These are phyloP conservation scores for Pleurotus tuoliensis DNA, from an alignment of 768 basidiomycete species.

Conservation along the genomic window DNA sequence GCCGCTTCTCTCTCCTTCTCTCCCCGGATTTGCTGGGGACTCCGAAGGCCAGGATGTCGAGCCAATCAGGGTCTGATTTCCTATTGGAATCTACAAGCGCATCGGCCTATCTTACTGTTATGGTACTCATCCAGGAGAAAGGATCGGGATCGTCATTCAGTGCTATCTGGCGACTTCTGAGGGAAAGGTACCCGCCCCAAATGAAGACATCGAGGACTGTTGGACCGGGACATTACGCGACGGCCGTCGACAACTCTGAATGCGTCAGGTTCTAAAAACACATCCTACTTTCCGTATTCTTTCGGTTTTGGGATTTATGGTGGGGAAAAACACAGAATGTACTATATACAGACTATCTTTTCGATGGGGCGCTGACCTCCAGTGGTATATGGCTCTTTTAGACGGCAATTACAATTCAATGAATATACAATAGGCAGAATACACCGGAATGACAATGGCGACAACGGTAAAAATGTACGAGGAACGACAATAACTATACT, in stretches of 20 bases:
- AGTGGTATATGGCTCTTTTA: too few species aligned
- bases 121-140: conserved; percentile 85
- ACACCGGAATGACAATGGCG: too few species aligned
- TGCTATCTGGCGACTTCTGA: conserved; percentile 65
- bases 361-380: too few species aligned
- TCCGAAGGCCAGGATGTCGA: conserved; percentile 1
- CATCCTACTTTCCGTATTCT: neutral
- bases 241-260: too few species aligned
- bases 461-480: too few species aligned
- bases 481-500: too few species aligned
- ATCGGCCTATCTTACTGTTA: conserved; percentile 28
- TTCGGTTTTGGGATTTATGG: neutral
- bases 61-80: neutral
- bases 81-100: neutral
- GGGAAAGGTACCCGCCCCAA: conserved; percentile 55
- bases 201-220: conserved; percentile 1
- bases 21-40: conserved; percentile 16
- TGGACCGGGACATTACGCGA: neutral
- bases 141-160: conserved; percentile 88
- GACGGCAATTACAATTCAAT: too few species aligned
- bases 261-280: too few species aligned
- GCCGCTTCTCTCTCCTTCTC: conserved; percentile 18
- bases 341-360: too few species aligned
- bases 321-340: too few species aligned
- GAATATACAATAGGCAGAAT: too few species aligned